phyloP scores from a whole-genome alignment of 164 flowering plant species.

The Vitis rotundifolia region DNA sequence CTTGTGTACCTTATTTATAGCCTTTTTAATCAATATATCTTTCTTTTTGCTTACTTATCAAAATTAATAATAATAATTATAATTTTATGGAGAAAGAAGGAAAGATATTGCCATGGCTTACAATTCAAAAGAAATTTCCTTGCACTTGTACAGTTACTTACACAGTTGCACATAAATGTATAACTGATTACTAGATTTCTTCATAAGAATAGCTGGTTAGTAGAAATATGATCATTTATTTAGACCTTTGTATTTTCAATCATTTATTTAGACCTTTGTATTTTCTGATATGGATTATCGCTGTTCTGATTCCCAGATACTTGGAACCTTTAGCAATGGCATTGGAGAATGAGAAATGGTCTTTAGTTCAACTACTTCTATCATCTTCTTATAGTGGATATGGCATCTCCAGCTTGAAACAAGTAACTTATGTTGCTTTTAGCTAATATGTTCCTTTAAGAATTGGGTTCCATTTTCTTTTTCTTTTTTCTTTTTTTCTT shows the following conservation, averaged over 20 bases:
- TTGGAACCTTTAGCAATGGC: slow-evolving; percentile 90
- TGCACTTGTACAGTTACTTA: no score
- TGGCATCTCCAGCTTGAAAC: slow-evolving; percentile 90
- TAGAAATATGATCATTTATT: neutral
- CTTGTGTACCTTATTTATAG: no score
- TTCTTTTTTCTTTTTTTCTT: no score
- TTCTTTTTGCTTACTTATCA: no score
- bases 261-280: neutral
- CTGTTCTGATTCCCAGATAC: slow-evolving; percentile 48
- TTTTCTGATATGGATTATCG: no score
- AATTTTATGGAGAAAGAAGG: no score
- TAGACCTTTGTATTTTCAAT: neutral
- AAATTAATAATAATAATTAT: no score
- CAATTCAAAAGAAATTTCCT: no score
- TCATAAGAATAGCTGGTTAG: no score
- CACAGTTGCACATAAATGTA: neutral
- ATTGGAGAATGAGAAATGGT: slow-evolving; percentile 91
- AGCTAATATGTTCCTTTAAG: neutral
- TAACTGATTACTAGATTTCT: neutral
- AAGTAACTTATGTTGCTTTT: slow-evolving; percentile 45
- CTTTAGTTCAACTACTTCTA: slow-evolving; percentile 81
- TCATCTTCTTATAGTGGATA: slow-evolving; percentile 96
- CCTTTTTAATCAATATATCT: no score
- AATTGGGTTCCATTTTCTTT: no score
- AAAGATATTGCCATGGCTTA: no score